Conservation (phyloP, 345 rosid species). For the Camelina hispida region DNA sequence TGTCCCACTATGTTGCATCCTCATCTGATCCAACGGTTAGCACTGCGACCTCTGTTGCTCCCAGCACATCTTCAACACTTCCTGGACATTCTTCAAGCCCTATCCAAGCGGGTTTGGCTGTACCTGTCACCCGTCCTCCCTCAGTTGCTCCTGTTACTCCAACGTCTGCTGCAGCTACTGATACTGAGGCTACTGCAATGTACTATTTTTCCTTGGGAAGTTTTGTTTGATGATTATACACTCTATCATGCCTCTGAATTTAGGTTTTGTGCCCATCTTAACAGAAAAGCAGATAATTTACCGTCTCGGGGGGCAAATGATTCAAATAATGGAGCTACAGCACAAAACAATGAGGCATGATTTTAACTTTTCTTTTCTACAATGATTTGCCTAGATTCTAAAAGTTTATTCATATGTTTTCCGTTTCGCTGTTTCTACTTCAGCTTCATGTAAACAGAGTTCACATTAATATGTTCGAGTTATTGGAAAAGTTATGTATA, state of each 20-base stretch:
- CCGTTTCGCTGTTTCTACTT: slow-evolving; percentile 17
- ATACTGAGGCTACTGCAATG: slow-evolving; percentile 54
- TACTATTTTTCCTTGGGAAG: slow-evolving; percentile 43
- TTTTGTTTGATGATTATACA: slow-evolving; percentile 27
- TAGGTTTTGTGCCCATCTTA: slow-evolving; percentile 32
- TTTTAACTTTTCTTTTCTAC: slow-evolving; percentile 19
- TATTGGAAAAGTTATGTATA: slow-evolving; percentile 14
- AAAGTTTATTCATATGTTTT: background rate
- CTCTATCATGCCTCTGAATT: slow-evolving; percentile 10
- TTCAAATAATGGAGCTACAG: slow-evolving; percentile 55
- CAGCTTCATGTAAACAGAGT: slow-evolving; percentile 14
- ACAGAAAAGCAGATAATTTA: slow-evolving; percentile 51
- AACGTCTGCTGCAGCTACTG: slow-evolving; percentile 47
- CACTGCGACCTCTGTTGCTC: slow-evolving; percentile 50
- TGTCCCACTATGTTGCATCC: slow-evolving; percentile 49
- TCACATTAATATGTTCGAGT: slow-evolving; percentile 9
- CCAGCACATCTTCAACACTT: slow-evolving; percentile 48
- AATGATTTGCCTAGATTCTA: slow-evolving; percentile 9
- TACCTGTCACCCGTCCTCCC: slow-evolving; percentile 56
- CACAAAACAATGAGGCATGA: slow-evolving; percentile 67
- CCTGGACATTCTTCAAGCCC: slow-evolving; percentile 66
- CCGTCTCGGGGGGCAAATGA: slow-evolving; percentile 51
- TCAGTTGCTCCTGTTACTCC: slow-evolving; percentile 49
- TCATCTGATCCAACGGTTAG: slow-evolving; percentile 52
- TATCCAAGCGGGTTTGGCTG: slow-evolving; percentile 55